Evolutionary conservation across 169 alveolate species (phyloP).

Genomic region (Plasmodium cynomolgi): DNA sequence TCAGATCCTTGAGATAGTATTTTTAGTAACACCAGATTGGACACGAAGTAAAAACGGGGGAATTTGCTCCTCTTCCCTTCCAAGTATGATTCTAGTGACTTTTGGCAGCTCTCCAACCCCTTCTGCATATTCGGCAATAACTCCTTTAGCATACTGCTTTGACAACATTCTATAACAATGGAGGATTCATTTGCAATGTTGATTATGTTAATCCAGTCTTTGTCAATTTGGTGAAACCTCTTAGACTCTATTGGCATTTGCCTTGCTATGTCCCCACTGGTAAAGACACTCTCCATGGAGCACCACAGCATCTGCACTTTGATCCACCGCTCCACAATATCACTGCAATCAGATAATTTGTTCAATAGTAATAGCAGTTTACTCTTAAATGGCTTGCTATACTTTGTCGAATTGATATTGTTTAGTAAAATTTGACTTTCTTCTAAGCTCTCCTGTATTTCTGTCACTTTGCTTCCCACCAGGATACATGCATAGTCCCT

Average conservation of each 20-base stretch:
- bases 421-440: conserved; percentile 93
- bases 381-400: conserved; percentile 94
- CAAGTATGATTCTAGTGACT: conserved; percentile 94
- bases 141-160: conserved; percentile 95
- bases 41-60: conserved; percentile 97
- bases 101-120: conserved; percentile 95
- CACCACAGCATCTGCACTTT: conserved; percentile 98
- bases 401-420: conserved; percentile 93
- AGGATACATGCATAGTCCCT: conserved; percentile 90
- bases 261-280: conserved; percentile 98
- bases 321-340: conserved; percentile 97
- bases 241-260: conserved; percentile 97
- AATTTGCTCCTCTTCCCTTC: conserved; percentile 97
- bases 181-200: conserved; percentile 95
- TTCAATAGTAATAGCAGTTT: conserved; percentile 89
- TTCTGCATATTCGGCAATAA: conserved; percentile 92
- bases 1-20: conserved; percentile 96
- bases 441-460: conserved; percentile 94
- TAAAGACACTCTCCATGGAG: conserved; percentile 96
- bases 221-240: conserved; percentile 95
- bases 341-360: conserved; percentile 93
- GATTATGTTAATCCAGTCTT: conserved; percentile 95
- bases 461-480: conserved; percentile 91
- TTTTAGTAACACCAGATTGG: conserved; percentile 95
- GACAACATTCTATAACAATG: conserved; percentile 94